Evolutionary conservation across 139 green algal species (phyloP), one percentile per base, ranked within the genome.

Genomic region (Coelastrella sp.): DNA sequence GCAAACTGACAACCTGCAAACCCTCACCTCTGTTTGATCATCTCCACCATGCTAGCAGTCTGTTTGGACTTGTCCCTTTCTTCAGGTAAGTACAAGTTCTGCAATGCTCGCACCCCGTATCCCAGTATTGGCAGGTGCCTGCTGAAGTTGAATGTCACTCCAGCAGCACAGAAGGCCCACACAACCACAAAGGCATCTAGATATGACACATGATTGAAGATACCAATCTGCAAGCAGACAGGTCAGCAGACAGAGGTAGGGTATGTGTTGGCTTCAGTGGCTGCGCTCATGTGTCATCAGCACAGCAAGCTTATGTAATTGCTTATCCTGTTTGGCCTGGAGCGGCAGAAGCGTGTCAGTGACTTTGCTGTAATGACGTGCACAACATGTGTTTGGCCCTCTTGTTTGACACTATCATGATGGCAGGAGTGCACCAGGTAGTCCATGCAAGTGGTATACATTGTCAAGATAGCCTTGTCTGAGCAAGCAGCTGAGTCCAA

Each of bases 181-280:
- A 92, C 83, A 65, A 88, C 75, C 13, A 82, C 83, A 83, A 88
- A 91, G 3, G 88, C 88, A 59, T 91, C 88, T 14, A 83, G 16
- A 74, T 92, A 93, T 20, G 84, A 92, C 4, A 92, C 90, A 75
- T 96, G 93, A 84, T 96, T 96, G 92, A 95, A 94, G 14, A 95
- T 32, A 59, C 80, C 83, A 6, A 95, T 85, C 93, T 95, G 89
- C 47, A 58, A 23, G 19, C 32, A 47, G 1, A 47, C 0, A 47
- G 32, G 32, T 1, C 0, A 47, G 32, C 32, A 47, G 32, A 1
- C 32, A 47, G 32, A 47, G 32, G 1, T 47, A 47, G 32, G 32
- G 32, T 47, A 47, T 47, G 32, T 47, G 32, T 47, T 47, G 32
- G 32, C 32, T 47, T 47, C 32, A 47, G 32, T 2, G 32, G 32